Evolutionary conservation across 495 filamentous ascomycete genomes (phyloP).

Genomic region (Beverwykella pulmonaria): DNA sequence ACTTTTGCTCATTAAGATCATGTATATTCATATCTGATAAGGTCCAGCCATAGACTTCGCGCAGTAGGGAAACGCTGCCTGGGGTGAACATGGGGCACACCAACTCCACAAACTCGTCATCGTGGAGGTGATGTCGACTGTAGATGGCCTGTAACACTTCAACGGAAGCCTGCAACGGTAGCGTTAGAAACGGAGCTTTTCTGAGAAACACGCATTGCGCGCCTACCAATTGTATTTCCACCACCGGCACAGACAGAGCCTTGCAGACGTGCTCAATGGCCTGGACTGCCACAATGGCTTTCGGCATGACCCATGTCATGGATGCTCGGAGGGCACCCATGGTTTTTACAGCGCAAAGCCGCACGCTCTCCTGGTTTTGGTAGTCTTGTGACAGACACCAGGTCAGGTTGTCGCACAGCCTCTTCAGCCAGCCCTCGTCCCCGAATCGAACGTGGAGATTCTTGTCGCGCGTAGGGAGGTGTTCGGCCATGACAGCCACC

Average conservation of each 20-base stretch:
- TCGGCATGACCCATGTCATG: conserved; percentile 81
- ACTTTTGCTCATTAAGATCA: conserved; percentile 86
- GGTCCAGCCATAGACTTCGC: conserved; percentile 80
- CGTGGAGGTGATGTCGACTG: conserved; percentile 68
- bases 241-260: conserved; percentile 71
- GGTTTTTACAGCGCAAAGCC: conserved; percentile 70
- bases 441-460: conserved; percentile 68
- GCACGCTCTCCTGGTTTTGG: conserved; percentile 63
- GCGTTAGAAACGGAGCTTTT: conserved; percentile 27
- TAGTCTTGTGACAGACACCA: conserved; percentile 69
- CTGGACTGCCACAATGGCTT: conserved; percentile 69
- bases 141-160: conserved; percentile 85
- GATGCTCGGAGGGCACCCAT: conserved; percentile 74
- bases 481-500: conserved; percentile 67
- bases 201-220: background rate
- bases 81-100: conserved; percentile 76
- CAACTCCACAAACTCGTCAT: conserved; percentile 77
- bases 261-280: conserved; percentile 73
- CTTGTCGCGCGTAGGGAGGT: conserved; percentile 68
- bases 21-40: conserved; percentile 64
- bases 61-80: conserved; percentile 70
- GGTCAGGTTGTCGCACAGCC: conserved; percentile 72
- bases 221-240: conserved; percentile 72
- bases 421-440: conserved; percentile 81
- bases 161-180: conserved; percentile 66